phyloP scores from a whole-genome alignment of 176 grass and related monocot species.

The Carex scoparia region DNA sequence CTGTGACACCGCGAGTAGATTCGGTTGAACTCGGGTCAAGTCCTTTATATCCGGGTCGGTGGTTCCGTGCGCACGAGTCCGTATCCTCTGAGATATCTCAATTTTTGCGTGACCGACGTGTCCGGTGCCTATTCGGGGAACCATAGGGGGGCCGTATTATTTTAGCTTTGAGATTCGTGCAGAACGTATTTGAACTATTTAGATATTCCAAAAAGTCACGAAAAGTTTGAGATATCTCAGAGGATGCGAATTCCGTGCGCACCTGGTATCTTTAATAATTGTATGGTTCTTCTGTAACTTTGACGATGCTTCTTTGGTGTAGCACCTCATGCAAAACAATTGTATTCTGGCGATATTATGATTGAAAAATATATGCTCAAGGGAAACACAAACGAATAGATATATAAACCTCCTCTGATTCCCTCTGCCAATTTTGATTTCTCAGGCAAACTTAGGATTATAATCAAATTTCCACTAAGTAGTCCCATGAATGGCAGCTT shows the following conservation, averaged over 20 bases:
- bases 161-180: no score
- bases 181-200: no score
- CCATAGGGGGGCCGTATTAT: no score
- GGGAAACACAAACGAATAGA: background rate
- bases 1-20: background rate
- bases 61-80: background rate
- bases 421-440: background rate
- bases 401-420: background rate
- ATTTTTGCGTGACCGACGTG: no score
- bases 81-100: no score
- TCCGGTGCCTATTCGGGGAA: no score
- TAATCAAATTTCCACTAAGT: background rate
- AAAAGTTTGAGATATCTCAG: no score
- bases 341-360: background rate
- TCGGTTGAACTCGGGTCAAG: background rate
- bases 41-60: background rate
- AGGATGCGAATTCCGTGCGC: no score
- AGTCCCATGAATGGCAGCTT: background rate
- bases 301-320: background rate
- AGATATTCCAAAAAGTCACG: no score
- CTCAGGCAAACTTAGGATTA: no score
- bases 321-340: background rate
- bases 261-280: background rate
- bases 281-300: constrained; percentile 9
- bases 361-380: background rate